A percentile compares a stretch with the other conserved stretches of the same genome.
Conservation (phyloP, 257 asterid genomes). For the Penstemon barbatus region DNA sequence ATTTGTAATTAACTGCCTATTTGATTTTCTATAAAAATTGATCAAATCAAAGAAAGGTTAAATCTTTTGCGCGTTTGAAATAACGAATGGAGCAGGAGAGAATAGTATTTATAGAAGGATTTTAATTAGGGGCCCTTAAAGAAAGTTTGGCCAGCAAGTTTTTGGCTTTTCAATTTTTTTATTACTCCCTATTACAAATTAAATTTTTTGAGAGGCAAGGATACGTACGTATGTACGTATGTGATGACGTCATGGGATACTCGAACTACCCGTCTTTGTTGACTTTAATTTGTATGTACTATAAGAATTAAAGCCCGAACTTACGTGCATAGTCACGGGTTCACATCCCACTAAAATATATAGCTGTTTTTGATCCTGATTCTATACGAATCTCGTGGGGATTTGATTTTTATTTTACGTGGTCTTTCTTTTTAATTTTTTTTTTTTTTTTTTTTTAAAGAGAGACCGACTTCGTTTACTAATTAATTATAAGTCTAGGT, state of each 20-base stretch:
- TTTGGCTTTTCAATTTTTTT: not conserved
- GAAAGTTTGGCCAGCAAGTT: conserved; percentile 28
- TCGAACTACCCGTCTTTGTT: not conserved
- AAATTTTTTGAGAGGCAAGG: not conserved
- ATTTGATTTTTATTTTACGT: no score
- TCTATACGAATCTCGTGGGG: no score
- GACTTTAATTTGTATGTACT: no score
- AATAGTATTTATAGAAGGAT: not conserved
- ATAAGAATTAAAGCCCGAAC: no score
- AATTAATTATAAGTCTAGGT: no score
- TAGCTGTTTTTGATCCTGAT: no score
- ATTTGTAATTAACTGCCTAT: not conserved
- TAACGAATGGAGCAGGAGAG: not conserved
- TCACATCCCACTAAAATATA: no score
- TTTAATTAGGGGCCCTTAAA: not conserved
- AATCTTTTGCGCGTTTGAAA: not conserved
- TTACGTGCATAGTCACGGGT: no score
- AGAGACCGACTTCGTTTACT: no score
- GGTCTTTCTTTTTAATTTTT: no score
- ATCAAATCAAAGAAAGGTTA: not conserved
- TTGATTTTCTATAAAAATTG: not conserved
- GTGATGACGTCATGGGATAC: conserved; percentile 31
- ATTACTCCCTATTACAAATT: not conserved
- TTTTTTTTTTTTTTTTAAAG: no score
- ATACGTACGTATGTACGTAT: not conserved